These are phyloP conservation scores for Phoenix roebelenii DNA, from an alignment of 176 grass and related monocot species.

Conservation along the genomic window DNA sequence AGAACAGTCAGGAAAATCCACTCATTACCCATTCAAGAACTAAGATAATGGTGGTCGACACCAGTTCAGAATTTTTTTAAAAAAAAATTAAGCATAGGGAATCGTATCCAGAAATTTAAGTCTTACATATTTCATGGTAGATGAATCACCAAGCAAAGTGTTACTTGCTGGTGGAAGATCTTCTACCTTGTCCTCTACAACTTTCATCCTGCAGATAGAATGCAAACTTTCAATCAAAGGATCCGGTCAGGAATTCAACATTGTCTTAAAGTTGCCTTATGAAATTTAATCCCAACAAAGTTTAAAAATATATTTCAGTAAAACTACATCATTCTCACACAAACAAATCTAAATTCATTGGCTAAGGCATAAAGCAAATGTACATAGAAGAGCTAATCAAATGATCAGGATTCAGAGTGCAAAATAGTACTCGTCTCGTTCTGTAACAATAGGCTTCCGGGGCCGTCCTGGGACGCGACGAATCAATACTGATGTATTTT, in stretches of 20 bases:
- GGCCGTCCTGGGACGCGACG: conserved; percentile 26
- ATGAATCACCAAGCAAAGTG: conserved; percentile 26
- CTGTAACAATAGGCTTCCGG: conserved; percentile 22
- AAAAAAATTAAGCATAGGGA: too few species aligned
- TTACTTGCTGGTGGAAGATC: conserved; percentile 15
- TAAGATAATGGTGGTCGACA: too few species aligned
- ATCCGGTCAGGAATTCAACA: not conserved
- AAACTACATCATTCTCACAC: not conserved
- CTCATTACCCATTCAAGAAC: too few species aligned
- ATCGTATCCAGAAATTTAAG: too few species aligned
- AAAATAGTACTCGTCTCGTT: conserved; percentile 74
- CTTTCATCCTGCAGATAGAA: conserved; percentile 33
- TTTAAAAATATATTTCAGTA: not conserved
- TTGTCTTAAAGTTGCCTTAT: not conserved
- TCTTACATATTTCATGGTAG: conserved; percentile 25
- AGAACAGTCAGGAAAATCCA: too few species aligned
- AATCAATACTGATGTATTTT: conserved; percentile 41
- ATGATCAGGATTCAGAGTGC: conserved; percentile 32
- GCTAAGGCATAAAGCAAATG: conserved; percentile 4
- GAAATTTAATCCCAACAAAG: not conserved
- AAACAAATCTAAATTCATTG: not conserved
- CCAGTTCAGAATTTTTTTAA: too few species aligned
- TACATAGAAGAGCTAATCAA: conserved; percentile 21
- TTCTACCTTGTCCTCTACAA: conserved; percentile 24
- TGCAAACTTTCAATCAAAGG: conserved; percentile 6